These are phyloP conservation scores for Cytospora mali DNA, from an alignment of 2,329 filamentous ascomycete species.

Conservation along the genomic window DNA sequence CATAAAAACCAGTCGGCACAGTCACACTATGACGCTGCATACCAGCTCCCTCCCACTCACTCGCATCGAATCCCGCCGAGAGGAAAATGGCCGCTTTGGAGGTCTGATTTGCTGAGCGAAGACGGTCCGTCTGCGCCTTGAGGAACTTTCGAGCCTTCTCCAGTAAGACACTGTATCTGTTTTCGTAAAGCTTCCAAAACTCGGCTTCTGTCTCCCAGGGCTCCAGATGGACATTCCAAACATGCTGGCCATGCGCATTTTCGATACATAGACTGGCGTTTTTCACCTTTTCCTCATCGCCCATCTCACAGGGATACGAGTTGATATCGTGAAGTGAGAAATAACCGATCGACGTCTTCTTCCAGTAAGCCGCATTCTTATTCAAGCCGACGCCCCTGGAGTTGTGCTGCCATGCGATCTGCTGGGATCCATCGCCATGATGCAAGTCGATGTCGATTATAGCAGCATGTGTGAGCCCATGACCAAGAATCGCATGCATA, in stretches of 20 bases:
- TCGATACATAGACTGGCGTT: conserved; percentile 95
- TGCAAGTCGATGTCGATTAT: conserved; percentile 93
- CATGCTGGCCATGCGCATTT: conserved; percentile 87
- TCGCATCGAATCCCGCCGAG: conserved; percentile 95
- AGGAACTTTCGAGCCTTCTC: conserved; percentile 81
- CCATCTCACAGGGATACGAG: conserved; percentile 92
- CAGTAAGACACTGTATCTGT: conserved; percentile 74
- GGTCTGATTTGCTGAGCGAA: conserved; percentile 59
- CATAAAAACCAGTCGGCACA: conserved; percentile 96
- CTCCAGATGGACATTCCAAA: conserved; percentile 96
- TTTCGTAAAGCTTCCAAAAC: conserved; percentile 88
- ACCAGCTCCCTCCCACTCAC: conserved; percentile 85
- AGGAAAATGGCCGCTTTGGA: conserved; percentile 90
- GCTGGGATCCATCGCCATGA: conserved; percentile 93
- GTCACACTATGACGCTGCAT: conserved; percentile 98
- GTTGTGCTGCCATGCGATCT: conserved; percentile 92
- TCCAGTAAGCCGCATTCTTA: conserved; percentile 74
- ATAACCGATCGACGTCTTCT: conserved; percentile 88
- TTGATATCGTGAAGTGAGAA: conserved; percentile 98
- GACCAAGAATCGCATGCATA: conserved; percentile 79
- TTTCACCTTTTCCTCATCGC: conserved; percentile 90
- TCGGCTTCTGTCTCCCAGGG: conserved; percentile 80
- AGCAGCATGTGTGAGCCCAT: conserved; percentile 89
- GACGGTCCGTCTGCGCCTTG: conserved; percentile 68
- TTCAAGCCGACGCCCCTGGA: conserved; percentile 62